Conservation (phyloP, 1,139 yeast genomes). For the Pichia sp. region DNA sequence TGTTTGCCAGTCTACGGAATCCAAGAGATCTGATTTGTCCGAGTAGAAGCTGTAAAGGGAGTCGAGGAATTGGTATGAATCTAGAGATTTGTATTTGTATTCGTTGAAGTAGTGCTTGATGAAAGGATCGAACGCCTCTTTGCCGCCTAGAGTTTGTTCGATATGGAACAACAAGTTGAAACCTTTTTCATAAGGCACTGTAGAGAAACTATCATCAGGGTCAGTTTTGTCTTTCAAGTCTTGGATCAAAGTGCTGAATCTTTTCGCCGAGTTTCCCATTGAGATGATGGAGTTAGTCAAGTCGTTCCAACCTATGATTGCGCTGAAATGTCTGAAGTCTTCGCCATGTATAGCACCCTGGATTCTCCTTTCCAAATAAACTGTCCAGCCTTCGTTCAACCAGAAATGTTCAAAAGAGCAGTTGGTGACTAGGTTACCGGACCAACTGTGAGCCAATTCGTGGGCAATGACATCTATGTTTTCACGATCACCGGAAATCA, state of each 20-base stretch:
- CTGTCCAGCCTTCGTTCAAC: slow-evolving; percentile 97
- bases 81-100: slow-evolving; percentile 67
- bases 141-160: slow-evolving; percentile 69
- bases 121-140: slow-evolving; percentile 68
- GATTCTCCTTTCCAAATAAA: slow-evolving; percentile 81
- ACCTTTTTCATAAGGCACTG: slow-evolving; percentile 91
- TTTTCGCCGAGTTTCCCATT: slow-evolving; percentile 50
- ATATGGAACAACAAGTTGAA: slow-evolving; percentile 70
- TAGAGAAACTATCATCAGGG: slow-evolving; percentile 86
- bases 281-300: slow-evolving; percentile 60
- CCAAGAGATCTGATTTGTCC: slow-evolving; percentile 46
- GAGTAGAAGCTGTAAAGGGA: slow-evolving; percentile 63
- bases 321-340: slow-evolving; percentile 68
- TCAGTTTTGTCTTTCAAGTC: slow-evolving; percentile 59
- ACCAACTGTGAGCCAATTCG: slow-evolving; percentile 90
- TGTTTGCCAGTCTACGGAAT: slow-evolving; percentile 73
- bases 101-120: slow-evolving; percentile 71
- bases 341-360: slow-evolving; percentile 76
- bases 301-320: slow-evolving; percentile 86
- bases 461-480: slow-evolving; percentile 89
- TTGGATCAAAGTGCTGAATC: slow-evolving; percentile 66
- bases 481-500: slow-evolving; percentile 79
- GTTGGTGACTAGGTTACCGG: slow-evolving; percentile 85
- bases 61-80: slow-evolving; percentile 76
- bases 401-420: slow-evolving; percentile 93